phyloP scores from a whole-genome alignment of 192 early-diverging fungal genomes.

The Coemansia biformis region DNA sequence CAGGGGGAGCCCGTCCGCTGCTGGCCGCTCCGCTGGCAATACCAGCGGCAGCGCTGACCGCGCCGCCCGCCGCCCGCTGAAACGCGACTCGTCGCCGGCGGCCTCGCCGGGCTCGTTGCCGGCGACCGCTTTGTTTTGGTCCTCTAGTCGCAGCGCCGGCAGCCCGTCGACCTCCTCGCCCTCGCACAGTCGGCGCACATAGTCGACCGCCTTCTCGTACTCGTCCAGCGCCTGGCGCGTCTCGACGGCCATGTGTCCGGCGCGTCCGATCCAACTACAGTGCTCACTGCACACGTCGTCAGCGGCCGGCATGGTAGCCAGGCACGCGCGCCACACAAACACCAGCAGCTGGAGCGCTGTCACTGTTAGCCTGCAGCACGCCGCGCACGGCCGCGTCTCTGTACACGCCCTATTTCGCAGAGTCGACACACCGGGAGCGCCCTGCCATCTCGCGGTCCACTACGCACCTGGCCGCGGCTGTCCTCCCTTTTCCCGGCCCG shows the following conservation, averaged over 20 bases:
- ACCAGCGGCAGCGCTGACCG: neutral
- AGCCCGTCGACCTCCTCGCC: conserved; percentile 14
- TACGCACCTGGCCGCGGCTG: too few relatives aligned
- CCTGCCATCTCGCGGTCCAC: too few relatives aligned
- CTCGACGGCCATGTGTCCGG: conserved; percentile 20
- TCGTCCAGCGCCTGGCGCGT: conserved; percentile 21
- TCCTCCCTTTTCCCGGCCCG: too few relatives aligned
- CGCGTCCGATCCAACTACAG: neutral
- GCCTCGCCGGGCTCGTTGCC: neutral
- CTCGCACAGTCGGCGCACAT: conserved; percentile 37
- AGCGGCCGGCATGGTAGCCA: too few relatives aligned
- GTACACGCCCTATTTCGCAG: too few relatives aligned
- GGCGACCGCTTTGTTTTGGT: neutral
- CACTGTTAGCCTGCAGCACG: too few relatives aligned
- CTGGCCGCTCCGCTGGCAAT: neutral
- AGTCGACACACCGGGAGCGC: too few relatives aligned
- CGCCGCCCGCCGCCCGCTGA: too few relatives aligned
- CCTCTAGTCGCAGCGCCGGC: neutral
- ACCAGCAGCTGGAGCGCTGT: neutral
- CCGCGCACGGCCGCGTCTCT: too few relatives aligned
- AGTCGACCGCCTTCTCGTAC: conserved; percentile 28
- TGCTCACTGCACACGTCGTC: too few relatives aligned
- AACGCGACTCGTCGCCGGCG: too few relatives aligned
- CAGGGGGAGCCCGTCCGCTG: too few relatives aligned
- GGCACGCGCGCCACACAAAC: neutral